A percentile compares a stretch with the other conserved stretches of the same genome.
These are phyloP conservation scores for Penicillium samsonianum DNA, from an alignment of 495 filamentous ascomycete genomes.

Conservation along the genomic window DNA sequence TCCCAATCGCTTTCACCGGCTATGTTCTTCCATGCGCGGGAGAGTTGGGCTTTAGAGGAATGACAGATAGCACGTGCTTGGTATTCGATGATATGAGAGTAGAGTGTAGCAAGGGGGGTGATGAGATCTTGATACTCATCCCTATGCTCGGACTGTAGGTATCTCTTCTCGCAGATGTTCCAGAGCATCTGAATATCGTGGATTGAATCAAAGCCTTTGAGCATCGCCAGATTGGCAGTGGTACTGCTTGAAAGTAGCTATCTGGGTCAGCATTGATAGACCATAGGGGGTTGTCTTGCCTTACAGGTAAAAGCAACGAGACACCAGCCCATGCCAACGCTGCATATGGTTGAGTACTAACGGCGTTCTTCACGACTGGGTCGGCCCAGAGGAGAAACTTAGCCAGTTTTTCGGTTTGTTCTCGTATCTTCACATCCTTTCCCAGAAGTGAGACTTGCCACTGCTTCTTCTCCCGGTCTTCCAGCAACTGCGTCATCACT, in stretches of 20 bases:
- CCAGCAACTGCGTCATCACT: neutral
- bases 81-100: constrained; percentile 37
- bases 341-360: constrained; percentile 1
- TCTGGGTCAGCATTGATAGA: neutral
- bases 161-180: constrained; percentile 5
- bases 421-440: constrained; percentile 1
- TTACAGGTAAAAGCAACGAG: neutral
- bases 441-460: neutral
- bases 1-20: constrained; percentile 19
- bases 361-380: neutral
- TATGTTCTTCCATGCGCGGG: constrained; percentile 29
- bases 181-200: constrained; percentile 1
- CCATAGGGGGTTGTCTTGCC: neutral
- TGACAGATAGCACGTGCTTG: constrained; percentile 35
- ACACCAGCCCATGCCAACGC: neutral
- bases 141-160: neutral
- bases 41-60: constrained; percentile 28
- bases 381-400: neutral
- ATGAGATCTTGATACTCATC: neutral
- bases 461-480: neutral
- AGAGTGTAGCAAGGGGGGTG: constrained; percentile 13
- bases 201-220: constrained; percentile 8
- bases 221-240: constrained; percentile 4
- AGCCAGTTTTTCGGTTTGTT: neutral
- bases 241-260: constrained; percentile 6